Percentiles rank a stretch among this genome's conserved stretches.
Conservation (phyloP, 257 asterid genomes). For the Oldenlandia corymbosa region DNA sequence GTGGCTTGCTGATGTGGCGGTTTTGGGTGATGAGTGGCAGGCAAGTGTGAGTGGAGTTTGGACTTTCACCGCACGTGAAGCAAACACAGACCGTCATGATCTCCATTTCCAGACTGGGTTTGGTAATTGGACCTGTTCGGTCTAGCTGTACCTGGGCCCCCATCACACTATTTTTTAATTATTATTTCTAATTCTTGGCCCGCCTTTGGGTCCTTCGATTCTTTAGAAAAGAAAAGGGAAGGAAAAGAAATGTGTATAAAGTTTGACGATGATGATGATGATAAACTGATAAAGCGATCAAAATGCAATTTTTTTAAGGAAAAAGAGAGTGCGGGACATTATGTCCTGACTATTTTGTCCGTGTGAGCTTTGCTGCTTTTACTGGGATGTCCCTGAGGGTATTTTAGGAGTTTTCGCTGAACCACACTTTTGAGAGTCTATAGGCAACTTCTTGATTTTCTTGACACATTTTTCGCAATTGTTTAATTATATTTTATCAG, state of each 20-base stretch:
- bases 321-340: too few species aligned
- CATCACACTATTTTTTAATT: slow-evolving; percentile 9
- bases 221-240: not conserved
- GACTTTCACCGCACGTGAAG: slow-evolving; percentile 26
- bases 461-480: too few species aligned
- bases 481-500: too few species aligned
- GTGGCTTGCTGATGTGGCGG: not conserved
- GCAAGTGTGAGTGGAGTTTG: slow-evolving; percentile 21
- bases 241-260: not conserved
- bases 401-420: not conserved
- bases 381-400: not conserved
- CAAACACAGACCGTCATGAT: slow-evolving; percentile 21
- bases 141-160: slow-evolving; percentile 27
- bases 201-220: too few species aligned
- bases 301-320: too few species aligned
- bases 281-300: slow-evolving; percentile 3
- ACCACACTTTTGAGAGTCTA: too few species aligned
- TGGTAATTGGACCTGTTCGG: too few species aligned
- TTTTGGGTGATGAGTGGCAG: not conserved
- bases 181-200: too few species aligned
- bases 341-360: slow-evolving; percentile 6
- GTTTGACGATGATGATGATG: not conserved
- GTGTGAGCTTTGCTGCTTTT: not conserved
- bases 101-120: slow-evolving; percentile 12
- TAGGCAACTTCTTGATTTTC: too few species aligned